These are phyloP conservation scores for Crithidia brevicula DNA, from an alignment of 208 protist species.

Conservation along the genomic window DNA sequence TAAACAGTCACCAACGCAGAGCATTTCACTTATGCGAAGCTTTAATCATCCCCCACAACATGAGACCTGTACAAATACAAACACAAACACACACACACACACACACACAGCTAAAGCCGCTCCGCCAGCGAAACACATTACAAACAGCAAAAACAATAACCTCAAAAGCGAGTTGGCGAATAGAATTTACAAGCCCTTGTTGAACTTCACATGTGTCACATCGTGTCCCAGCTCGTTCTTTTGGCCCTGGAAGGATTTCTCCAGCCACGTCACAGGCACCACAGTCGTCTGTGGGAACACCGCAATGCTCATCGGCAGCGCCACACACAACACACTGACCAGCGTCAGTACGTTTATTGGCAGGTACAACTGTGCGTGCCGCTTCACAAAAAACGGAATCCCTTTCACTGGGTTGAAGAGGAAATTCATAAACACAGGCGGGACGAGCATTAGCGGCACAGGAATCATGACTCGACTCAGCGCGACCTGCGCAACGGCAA, in stretches of 20 bases:
- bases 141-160: too few species aligned
- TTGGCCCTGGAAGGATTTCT: slow-evolving; percentile 39
- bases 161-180: background rate
- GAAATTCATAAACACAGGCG: slow-evolving; percentile 67
- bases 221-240: slow-evolving; percentile 40
- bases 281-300: slow-evolving; percentile 63
- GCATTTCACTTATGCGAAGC: too few species aligned
- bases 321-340: slow-evolving; percentile 45
- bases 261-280: slow-evolving; percentile 44
- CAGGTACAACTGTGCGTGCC: slow-evolving; percentile 39
- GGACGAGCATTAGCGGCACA: slow-evolving; percentile 72
- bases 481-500: slow-evolving; percentile 71
- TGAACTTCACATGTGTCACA: slow-evolving; percentile 49
- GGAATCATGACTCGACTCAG: slow-evolving; percentile 69
- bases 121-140: too few species aligned
- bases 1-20: too few species aligned
- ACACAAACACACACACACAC: slow-evolving; percentile 10
- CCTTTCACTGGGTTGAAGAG: slow-evolving; percentile 44
- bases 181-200: slow-evolving; percentile 48
- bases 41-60: too few species aligned
- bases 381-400: slow-evolving; percentile 40
- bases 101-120: slow-evolving; percentile 11
- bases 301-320: slow-evolving; percentile 59
- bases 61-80: too few species aligned
- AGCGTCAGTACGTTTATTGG: slow-evolving; percentile 57